Conservation (phyloP, 2,329 filamentous ascomycete species). For the Colletotrichum sp. region DNA sequence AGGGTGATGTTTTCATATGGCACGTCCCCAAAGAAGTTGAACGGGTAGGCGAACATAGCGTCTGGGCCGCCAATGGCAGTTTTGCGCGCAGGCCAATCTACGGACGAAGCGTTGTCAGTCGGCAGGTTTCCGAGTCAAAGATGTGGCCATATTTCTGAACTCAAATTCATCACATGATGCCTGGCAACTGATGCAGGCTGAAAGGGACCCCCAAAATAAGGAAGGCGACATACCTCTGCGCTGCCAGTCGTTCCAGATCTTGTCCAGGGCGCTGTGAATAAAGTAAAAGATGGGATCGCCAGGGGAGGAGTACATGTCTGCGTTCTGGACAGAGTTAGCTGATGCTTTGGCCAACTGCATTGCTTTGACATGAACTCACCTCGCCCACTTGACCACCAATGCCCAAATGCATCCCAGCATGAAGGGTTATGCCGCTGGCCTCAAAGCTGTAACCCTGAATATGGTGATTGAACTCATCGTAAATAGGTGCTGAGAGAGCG, state of each 20-base stretch:
- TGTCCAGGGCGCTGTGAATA: not conserved
- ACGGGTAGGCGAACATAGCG: not conserved
- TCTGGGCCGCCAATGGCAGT: not conserved
- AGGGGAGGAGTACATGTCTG: not conserved
- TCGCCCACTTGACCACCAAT: not conserved
- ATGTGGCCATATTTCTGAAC: not conserved
- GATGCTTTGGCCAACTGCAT: not conserved
- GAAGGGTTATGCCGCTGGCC: fast-evolving
- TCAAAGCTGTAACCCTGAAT: not conserved
- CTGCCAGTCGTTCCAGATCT: too few species aligned
- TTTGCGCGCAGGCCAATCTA: not conserved
- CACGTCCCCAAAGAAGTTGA: not conserved
- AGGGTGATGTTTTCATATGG: not conserved
- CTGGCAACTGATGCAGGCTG: too few species aligned
- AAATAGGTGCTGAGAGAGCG: too few species aligned
- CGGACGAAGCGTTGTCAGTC: not conserved
- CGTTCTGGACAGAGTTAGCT: not conserved
- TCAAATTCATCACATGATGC: not conserved
- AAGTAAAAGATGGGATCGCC: not conserved
- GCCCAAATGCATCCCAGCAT: not conserved
- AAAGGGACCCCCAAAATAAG: too few species aligned
- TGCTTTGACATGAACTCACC: not conserved
- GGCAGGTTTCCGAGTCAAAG: not conserved
- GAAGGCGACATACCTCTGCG: too few species aligned
- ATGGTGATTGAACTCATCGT: not conserved